Evolutionary conservation across 495 filamentous ascomycete species (phyloP).

Genomic region (Penicillium cinerascens): DNA sequence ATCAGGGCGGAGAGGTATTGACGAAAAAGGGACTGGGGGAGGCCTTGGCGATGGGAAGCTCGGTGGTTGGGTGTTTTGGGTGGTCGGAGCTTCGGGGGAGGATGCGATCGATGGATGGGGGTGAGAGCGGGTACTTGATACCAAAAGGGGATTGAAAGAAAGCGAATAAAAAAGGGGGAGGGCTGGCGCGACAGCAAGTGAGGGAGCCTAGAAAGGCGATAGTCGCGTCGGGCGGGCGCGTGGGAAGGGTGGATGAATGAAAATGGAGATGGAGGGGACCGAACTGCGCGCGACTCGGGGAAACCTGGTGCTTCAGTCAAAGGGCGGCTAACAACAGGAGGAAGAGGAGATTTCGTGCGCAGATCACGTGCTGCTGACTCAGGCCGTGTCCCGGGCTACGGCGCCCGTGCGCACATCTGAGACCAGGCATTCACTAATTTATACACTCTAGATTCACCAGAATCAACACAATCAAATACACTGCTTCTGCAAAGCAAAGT

Average conservation of each 20-base stretch:
- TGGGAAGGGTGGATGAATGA: conserved; percentile 36
- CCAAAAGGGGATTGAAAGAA: conserved; percentile 27
- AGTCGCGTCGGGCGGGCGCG: conserved; percentile 34
- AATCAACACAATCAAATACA: background rate
- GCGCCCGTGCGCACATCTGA: background rate
- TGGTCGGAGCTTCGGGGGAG: conserved; percentile 27
- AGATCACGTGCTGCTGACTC: conserved; percentile 28
- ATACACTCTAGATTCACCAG: background rate
- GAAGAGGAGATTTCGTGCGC: conserved; percentile 37
- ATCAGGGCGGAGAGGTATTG: conserved; percentile 25
- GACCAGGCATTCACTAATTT: background rate
- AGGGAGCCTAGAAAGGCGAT: conserved; percentile 23
- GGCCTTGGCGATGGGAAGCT: conserved; percentile 37
- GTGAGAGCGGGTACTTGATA: conserved; percentile 18
- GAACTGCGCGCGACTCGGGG: conserved; percentile 47
- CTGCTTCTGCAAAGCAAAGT: background rate
- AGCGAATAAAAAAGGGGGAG: conserved; percentile 20
- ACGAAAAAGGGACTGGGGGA: conserved; percentile 24
- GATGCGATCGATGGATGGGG: conserved; percentile 28
- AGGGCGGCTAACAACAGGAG: conserved; percentile 36
- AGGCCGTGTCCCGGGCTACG: conserved; percentile 3
- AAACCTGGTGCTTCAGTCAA: conserved; percentile 40
- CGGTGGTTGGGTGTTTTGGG: conserved; percentile 36
- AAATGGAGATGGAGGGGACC: conserved; percentile 46
- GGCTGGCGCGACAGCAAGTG: conserved; percentile 16